Conservation (phyloP, 1,284 basidiomycete genomes). For the Porodaedalea pini region DNA sequence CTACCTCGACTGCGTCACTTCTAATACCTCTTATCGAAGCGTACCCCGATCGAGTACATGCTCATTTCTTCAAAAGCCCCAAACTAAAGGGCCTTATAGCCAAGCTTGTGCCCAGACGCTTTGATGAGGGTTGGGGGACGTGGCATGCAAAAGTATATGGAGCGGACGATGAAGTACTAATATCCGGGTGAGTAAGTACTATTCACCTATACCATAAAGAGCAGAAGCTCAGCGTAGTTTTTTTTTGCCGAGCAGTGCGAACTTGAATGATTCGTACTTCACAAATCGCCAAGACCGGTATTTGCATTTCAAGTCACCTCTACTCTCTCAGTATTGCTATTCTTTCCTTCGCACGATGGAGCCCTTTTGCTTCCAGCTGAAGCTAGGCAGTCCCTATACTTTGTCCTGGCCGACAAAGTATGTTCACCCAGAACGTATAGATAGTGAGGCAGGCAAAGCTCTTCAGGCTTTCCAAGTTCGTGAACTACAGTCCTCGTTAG, state of each 20-base stretch:
- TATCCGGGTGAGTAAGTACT: conserved; percentile 74
- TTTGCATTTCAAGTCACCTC: conserved; percentile 60
- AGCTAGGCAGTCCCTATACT: conserved; percentile 31
- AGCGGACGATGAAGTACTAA: conserved; percentile 86
- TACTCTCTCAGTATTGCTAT: conserved; percentile 79
- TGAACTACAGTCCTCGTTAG: conserved; percentile 21
- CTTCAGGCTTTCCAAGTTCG: conserved; percentile 49
- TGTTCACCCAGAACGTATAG: conserved; percentile 59
- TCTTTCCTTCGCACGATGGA: conserved; percentile 71
- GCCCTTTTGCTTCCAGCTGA: conserved; percentile 71
- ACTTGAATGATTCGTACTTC: conserved; percentile 92
- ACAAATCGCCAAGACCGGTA: conserved; percentile 95
- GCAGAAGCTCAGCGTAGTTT: conserved; percentile 1
- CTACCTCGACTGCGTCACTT: conserved; percentile 69
- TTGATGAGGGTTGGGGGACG: conserved; percentile 97
- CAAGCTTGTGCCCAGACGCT: conserved; percentile 81
- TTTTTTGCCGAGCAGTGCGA: conserved; percentile 68
- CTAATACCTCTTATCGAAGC: conserved; percentile 69
- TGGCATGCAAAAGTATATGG: conserved; percentile 99
- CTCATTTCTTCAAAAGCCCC: conserved; percentile 84
- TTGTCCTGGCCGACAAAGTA: conserved; percentile 56
- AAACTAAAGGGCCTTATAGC: conserved; percentile 75
- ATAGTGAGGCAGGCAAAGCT: conserved; percentile 45
- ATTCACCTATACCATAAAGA: conserved; percentile 12
- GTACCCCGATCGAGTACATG: conserved; percentile 73